These are phyloP conservation scores for Sarocladium kiliense DNA, from an alignment of 2,329 filamentous ascomycete species.

Conservation along the genomic window DNA sequence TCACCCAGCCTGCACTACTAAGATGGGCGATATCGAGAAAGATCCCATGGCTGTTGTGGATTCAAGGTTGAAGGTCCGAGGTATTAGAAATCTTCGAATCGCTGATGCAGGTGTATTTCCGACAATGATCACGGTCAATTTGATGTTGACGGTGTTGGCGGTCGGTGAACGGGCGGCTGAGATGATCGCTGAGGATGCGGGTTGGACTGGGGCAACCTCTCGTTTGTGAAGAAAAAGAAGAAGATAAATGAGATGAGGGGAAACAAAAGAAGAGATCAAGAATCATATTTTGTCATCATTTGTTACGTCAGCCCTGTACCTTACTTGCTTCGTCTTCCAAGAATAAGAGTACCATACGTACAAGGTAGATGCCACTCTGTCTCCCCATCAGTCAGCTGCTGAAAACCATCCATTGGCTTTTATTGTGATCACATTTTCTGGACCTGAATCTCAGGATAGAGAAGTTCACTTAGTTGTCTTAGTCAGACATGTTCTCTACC, in stretches of 20 bases:
- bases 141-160: slow-evolving; percentile 10
- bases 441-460: neutral
- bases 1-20: slow-evolving; percentile 74
- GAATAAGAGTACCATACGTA: no score
- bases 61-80: slow-evolving; percentile 58
- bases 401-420: neutral
- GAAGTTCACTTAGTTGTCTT: no score
- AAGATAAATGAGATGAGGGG: neutral
- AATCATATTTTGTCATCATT: no score
- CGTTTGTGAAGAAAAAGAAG: neutral
- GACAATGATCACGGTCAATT: slow-evolving; percentile 8
- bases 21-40: slow-evolving; percentile 61
- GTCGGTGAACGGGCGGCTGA: slow-evolving; percentile 10
- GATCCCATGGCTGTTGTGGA: slow-evolving; percentile 72
- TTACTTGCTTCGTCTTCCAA: no score
- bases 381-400: no score
- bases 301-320: no score
- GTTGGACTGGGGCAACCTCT: neutral
- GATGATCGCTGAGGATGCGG: slow-evolving; percentile 4
- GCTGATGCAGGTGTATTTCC: slow-evolving; percentile 30
- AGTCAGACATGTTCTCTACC: no score
- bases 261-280: no score
- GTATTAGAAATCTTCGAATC: slow-evolving; percentile 63
- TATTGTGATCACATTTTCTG: neutral
- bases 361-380: no score